A percentile compares a stretch with the other conserved stretches of the same genome.
phyloP scores from a whole-genome alignment of 768 basidiomycete species.

The Agrocybe pediades region DNA sequence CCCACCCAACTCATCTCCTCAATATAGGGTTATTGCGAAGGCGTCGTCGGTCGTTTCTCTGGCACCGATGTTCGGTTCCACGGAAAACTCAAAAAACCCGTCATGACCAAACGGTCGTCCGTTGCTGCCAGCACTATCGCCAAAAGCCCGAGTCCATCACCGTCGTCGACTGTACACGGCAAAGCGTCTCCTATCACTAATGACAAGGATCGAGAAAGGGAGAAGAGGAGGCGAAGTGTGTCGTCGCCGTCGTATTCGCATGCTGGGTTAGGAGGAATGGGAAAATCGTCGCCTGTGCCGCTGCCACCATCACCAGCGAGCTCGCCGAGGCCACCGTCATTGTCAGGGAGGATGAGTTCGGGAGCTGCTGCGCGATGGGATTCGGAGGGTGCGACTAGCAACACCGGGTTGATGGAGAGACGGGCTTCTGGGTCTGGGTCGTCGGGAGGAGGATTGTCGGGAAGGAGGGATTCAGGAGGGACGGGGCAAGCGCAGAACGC shows the following conservation, averaged over 20 bases:
- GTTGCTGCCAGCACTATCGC: conserved; percentile 17
- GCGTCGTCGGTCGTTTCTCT: conserved; percentile 77
- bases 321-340: neutral
- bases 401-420: too few species aligned
- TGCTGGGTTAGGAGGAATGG: too few species aligned
- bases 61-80: conserved; percentile 68
- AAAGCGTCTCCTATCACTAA: too few species aligned
- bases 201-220: too few species aligned
- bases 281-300: too few species aligned
- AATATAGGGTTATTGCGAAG: conserved; percentile 81
- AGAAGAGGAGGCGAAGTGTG: neutral
- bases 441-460: too few species aligned
- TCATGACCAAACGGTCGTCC: conserved; percentile 72
- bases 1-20: neutral
- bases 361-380: neutral
- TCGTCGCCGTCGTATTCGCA: neutral
- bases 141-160: conserved; percentile 23
- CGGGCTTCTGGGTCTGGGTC: too few species aligned
- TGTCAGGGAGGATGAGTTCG: neutral
- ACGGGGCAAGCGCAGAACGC: neutral
- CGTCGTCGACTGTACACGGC: conserved; percentile 9
- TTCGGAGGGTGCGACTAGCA: neutral
- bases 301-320: too few species aligned
- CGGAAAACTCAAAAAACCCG: conserved; percentile 74
- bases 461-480: neutral